Base-by-base conservation (phyloP, 805 yeast species). In the Komagataella pastoris region DNA sequence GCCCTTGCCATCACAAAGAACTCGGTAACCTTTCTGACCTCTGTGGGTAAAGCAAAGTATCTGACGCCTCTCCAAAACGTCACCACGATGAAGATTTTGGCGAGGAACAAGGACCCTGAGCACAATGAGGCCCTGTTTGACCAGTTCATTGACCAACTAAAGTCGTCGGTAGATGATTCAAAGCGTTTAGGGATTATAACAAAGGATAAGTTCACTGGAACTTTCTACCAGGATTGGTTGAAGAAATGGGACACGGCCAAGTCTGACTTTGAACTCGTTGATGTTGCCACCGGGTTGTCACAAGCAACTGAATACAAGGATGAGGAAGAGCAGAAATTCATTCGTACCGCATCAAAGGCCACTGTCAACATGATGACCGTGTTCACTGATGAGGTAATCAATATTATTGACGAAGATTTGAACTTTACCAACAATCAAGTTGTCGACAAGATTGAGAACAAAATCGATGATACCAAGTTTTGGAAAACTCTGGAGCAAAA, bases 341-440 rank as follows among this genome's bases (percentile, higher is more conserved):
- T 86, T 10, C 73, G 79, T 53, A 72, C 77, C 51, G 96, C 98
- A 2, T 72, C 95, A 14, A 84, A 81, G 63, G 77, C 91, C 6
- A 81, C 91, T 1, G 79, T 80, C 24, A 85, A 82, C 47, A 76
- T 90, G 72, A 85, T 90, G 87, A 82, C 82, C 58, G 76, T 76
- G 53, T 83, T 91, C 67, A 81, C 89, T 46, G 88, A 90, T 61
- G 95, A 89, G 62, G 86, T 91, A 89, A 83, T 88, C 61, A 77
- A 76, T 51, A 77, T 85, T 50, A 86, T 91, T 40, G 98, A 91
- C 65, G 96, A 89, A 60, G 97, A 89, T 58, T 68, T 76, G 54
- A 82, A 80, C 57, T 79, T 88, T 46, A 70, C 91, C 36, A 88
- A 91, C 66, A 70, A 79, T 3, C 79, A 81, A 60, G 66, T 91